Evolutionary conservation across 2,329 filamentous ascomycete species (phyloP).

Genomic region (Penicillium sp.): DNA sequence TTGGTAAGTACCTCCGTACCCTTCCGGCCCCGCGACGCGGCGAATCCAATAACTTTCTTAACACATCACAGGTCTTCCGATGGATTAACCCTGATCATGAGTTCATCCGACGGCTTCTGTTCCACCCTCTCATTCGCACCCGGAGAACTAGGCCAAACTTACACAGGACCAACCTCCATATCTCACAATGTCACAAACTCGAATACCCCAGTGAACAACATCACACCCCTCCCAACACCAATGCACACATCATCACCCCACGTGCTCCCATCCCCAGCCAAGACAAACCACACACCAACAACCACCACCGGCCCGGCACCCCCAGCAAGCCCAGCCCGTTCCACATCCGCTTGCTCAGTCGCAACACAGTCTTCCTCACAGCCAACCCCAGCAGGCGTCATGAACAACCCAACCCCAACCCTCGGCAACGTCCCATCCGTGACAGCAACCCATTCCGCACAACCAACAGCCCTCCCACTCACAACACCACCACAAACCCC

Average conservation of each 20-base stretch:
- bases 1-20: slow-evolving; percentile 61
- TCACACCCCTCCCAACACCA: slow-evolving; percentile 68
- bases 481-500: slow-evolving; percentile 91
- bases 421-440: slow-evolving; percentile 73
- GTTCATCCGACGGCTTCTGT: slow-evolving; percentile 97
- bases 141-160: slow-evolving; percentile 79
- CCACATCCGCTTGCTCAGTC: slow-evolving; percentile 80
- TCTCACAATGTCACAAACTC: slow-evolving; percentile 34
- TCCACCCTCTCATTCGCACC: slow-evolving; percentile 80
- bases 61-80: slow-evolving; percentile 63
- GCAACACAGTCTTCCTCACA: slow-evolving; percentile 56
- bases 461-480: slow-evolving; percentile 59
- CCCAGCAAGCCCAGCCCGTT: slow-evolving; percentile 74
- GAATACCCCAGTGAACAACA: slow-evolving; percentile 55
- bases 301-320: slow-evolving; percentile 56
- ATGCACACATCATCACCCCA: slow-evolving; percentile 56
- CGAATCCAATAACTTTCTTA: slow-evolving; percentile 17
- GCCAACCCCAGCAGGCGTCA: slow-evolving; percentile 45
- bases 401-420: slow-evolving; percentile 75
- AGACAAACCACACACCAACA: slow-evolving; percentile 54
- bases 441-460: slow-evolving; percentile 64
- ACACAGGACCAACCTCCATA: slow-evolving; percentile 51
- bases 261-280: slow-evolving; percentile 54
- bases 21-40: not conserved
- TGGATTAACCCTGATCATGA: slow-evolving; percentile 77